Evolutionary conservation across 768 basidiomycete species (phyloP).

Genomic region (Podaxis sp.): DNA sequence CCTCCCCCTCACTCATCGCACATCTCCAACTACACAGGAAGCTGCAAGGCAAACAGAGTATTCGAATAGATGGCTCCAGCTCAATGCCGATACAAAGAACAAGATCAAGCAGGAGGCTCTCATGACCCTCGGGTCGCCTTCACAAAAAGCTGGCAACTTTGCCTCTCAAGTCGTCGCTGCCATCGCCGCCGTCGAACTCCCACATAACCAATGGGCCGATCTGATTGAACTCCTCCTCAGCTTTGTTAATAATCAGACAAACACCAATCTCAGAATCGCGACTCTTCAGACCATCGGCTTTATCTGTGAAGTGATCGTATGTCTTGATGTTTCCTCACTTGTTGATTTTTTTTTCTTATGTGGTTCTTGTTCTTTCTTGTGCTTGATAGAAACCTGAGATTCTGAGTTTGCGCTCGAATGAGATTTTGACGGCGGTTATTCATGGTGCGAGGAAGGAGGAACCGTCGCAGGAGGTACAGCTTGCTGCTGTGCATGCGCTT

Average conservation of each 20-base stretch:
- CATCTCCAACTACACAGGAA: conserved; percentile 50
- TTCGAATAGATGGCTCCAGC: conserved; percentile 78
- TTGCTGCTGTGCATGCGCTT: conserved; percentile 89
- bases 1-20: conserved; percentile 15
- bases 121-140: conserved; percentile 73
- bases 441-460: conserved; percentile 98
- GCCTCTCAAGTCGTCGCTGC: conserved; percentile 94
- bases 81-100: conserved; percentile 62
- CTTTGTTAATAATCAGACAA: conserved; percentile 76
- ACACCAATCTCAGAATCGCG: conserved; percentile 76
- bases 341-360: not conserved
- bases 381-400: conserved; percentile 86
- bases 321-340: conserved; percentile 34
- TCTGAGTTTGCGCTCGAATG: conserved; percentile 85
- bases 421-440: conserved; percentile 97
- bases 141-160: conserved; percentile 75
- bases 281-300: conserved; percentile 95
- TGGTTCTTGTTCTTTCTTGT: conserved; percentile 22
- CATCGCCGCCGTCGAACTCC: conserved; percentile 91
- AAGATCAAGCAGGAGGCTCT: conserved; percentile 91
- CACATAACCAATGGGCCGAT: conserved; percentile 84
- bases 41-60: conserved; percentile 71
- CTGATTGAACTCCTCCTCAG: conserved; percentile 86
- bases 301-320: conserved; percentile 94
- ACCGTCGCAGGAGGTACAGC: conserved; percentile 84